These are phyloP conservation scores for Leccinum huronense DNA, from an alignment of 1,284 basidiomycete genomes.

Conservation along the genomic window DNA sequence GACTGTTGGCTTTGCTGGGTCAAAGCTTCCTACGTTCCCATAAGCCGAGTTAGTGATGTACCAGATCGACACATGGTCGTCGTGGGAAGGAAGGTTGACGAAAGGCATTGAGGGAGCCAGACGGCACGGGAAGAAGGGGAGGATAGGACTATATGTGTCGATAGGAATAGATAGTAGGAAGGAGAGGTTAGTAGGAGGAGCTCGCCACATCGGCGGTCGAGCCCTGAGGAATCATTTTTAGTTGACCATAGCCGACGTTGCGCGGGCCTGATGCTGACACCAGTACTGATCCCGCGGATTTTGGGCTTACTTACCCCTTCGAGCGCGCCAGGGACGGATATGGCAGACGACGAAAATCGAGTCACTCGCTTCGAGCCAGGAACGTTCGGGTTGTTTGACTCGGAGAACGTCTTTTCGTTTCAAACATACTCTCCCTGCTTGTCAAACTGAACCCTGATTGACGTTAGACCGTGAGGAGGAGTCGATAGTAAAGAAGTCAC, in stretches of 20 bases:
- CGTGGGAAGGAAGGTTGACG: constrained; percentile 59
- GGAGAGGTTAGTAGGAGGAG: constrained; percentile 7
- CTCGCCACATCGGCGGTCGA: constrained; percentile 16
- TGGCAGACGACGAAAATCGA: not conserved
- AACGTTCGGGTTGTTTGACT: not conserved
- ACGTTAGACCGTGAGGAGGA: constrained; percentile 23
- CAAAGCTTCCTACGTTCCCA: constrained; percentile 63
- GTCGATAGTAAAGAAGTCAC: constrained; percentile 14
- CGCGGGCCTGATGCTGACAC: constrained; percentile 19
- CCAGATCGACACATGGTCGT: constrained; percentile 69
- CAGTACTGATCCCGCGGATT: constrained; percentile 7
- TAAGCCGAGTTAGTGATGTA: constrained; percentile 59
- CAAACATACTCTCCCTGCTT: constrained; percentile 4
- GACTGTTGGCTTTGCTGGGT: constrained; percentile 60
- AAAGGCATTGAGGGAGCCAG: constrained; percentile 53
- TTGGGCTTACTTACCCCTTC: not conserved
- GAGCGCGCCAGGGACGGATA: not conserved
- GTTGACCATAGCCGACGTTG: constrained; percentile 27
- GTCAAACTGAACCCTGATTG: constrained; percentile 17
- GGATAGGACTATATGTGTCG: constrained; percentile 12
- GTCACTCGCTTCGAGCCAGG: not conserved
- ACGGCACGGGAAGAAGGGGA: constrained; percentile 5
- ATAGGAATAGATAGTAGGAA: constrained; percentile 28
- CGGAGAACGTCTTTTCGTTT: not conserved
- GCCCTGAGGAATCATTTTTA: constrained; percentile 22